Evolutionary conservation across 2,329 filamentous ascomycete species (phyloP).

Genomic region (Diplodia mutila): DNA sequence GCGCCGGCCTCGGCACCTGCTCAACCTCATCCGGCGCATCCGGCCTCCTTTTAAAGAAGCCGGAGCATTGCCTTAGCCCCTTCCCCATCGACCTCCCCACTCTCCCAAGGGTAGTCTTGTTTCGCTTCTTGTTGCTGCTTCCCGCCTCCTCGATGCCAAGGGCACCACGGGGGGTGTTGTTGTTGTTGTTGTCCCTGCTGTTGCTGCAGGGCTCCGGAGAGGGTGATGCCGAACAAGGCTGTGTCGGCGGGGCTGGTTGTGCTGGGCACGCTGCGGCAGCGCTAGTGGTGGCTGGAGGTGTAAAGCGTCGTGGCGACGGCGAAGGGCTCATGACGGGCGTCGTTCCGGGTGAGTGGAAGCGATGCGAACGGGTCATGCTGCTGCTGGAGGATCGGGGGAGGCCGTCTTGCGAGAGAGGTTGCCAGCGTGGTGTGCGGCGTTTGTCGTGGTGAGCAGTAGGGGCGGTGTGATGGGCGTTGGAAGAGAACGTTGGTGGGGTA

Average conservation of each 20-base stretch:
- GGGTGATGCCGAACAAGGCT: neutral
- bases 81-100: neutral
- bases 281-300: neutral
- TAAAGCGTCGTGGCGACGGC: neutral
- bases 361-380: neutral
- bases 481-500: neutral
- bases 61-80: neutral
- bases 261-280: neutral
- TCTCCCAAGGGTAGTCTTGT: neutral
- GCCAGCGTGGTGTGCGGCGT: neutral
- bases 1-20: slow-evolving; percentile 35
- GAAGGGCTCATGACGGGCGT: neutral
- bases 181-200: too few species aligned
- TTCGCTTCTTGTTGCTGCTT: neutral
- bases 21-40: slow-evolving; percentile 32
- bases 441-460: neutral
- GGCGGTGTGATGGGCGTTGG: neutral
- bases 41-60: neutral
- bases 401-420: slow-evolving; percentile 2
- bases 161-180: neutral
- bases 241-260: neutral
- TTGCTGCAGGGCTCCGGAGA: neutral
- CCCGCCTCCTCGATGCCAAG: neutral
- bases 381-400: neutral
- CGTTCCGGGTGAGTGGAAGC: neutral